Conservation (phyloP, 2,329 filamentous ascomycete genomes). For the Venturia asperata region DNA sequence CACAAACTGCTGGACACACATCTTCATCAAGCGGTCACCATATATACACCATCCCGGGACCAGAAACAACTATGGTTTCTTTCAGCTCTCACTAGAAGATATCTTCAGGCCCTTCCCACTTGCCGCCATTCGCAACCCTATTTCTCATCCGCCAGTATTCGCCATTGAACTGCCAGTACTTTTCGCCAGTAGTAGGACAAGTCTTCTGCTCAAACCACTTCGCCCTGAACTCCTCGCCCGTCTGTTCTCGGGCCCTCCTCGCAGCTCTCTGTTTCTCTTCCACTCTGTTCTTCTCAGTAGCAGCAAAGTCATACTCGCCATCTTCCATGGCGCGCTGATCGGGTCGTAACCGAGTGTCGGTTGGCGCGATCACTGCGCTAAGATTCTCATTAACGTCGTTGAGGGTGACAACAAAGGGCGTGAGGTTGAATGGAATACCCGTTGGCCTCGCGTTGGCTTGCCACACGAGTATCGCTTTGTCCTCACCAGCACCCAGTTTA, state of each 20-base stretch:
- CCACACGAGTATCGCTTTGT: constrained; percentile 81
- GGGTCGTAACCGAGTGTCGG: constrained; percentile 84
- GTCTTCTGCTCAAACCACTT: constrained; percentile 73
- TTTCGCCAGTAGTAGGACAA: constrained; percentile 76
- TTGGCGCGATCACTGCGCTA: constrained; percentile 70
- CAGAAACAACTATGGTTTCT: not conserved
- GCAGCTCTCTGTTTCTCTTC: constrained; percentile 84
- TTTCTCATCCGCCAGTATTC: constrained; percentile 78
- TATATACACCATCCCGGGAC: not conserved
- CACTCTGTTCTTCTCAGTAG: constrained; percentile 85
- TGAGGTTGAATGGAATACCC: constrained; percentile 93
- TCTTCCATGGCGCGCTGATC: constrained; percentile 99
- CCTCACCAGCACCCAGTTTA: constrained; percentile 30
- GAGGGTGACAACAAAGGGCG: constrained; percentile 88
- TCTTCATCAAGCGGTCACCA: not conserved
- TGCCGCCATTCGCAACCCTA: constrained; percentile 53
- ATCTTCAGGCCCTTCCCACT: constrained; percentile 68
- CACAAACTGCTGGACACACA: no score
- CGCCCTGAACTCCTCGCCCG: constrained; percentile 73
- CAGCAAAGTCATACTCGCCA: constrained; percentile 90
- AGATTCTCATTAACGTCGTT: constrained; percentile 89
- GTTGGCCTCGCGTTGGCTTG: constrained; percentile 73
- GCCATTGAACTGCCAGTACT: constrained; percentile 83
- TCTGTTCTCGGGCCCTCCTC: constrained; percentile 63
- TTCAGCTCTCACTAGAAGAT: constrained; percentile 52